Evolutionary conservation across 2,329 filamentous ascomycete genomes (phyloP).

Genomic region (Cladosporium sp.): DNA sequence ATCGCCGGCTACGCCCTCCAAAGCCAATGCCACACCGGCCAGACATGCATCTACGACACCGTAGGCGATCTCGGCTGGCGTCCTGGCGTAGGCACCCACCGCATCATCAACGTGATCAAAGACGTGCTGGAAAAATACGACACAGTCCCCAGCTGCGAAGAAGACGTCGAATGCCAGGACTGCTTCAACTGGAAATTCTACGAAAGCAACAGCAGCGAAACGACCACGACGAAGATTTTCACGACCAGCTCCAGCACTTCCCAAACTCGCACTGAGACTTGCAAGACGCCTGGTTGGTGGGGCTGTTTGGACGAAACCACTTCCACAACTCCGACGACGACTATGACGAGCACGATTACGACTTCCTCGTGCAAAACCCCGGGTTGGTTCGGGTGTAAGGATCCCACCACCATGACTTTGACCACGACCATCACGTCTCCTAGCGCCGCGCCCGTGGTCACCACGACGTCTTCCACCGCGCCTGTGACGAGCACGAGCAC

Average conservation of each 20-base stretch:
- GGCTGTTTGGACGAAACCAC: conserved; percentile 51
- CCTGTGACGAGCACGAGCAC: conserved; percentile 3
- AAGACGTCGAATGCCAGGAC: conserved; percentile 73
- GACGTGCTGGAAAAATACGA: conserved; percentile 82
- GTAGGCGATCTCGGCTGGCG: conserved; percentile 86
- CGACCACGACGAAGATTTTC: conserved; percentile 52
- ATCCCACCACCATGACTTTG: conserved; percentile 31
- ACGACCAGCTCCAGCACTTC: conserved; percentile 46
- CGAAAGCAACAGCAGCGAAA: conserved; percentile 77
- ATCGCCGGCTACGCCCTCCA: conserved; percentile 89
- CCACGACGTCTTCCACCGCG: background rate
- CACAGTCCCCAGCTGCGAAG: conserved; percentile 66
- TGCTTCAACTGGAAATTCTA: conserved; percentile 91
- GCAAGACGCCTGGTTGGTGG: conserved; percentile 87
- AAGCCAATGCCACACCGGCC: conserved; percentile 78
- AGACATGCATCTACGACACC: conserved; percentile 83
- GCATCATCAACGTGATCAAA: conserved; percentile 78
- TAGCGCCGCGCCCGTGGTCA: background rate
- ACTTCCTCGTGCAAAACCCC: conserved; percentile 55
- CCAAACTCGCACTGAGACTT: conserved; percentile 70
- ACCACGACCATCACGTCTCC: conserved; percentile 7
- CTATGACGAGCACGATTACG: conserved; percentile 37
- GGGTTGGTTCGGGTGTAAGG: conserved; percentile 65
- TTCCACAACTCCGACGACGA: conserved; percentile 24
- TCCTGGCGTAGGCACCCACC: conserved; percentile 81